These are phyloP conservation scores for Coelastrella sp. DNA, from an alignment of 139 green algal genomes.

Conservation along the genomic window DNA sequence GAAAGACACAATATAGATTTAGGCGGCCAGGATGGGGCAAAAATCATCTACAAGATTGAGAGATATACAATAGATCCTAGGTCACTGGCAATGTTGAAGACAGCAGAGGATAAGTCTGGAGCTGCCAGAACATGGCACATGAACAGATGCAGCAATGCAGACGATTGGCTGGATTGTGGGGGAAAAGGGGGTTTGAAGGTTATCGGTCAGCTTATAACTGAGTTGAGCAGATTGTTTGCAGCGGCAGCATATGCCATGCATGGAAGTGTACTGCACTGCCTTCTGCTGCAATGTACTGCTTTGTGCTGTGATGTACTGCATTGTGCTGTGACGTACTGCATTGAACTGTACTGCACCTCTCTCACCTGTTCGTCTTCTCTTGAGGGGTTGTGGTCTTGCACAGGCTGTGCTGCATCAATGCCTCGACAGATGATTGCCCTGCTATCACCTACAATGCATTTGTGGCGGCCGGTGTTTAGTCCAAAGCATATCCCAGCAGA, in stretches of 20 bases:
- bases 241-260: too few relatives aligned
- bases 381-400: conserved; percentile 50
- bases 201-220: too few relatives aligned
- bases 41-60: not conserved
- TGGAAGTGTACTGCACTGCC: too few relatives aligned
- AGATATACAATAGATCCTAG: too few relatives aligned
- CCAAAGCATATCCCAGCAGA: not conserved
- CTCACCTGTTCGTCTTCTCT: conserved; percentile 55
- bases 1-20: too few relatives aligned
- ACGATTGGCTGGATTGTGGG: too few relatives aligned
- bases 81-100: too few relatives aligned
- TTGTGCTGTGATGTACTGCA: not conserved
- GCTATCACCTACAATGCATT: conserved; percentile 52
- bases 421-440: conserved; percentile 52
- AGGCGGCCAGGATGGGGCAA: not conserved
- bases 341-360: not conserved
- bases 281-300: not conserved
- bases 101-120: too few relatives aligned
- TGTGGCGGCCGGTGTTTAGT: not conserved
- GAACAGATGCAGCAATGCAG: too few relatives aligned
- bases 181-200: too few relatives aligned
- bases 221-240: too few relatives aligned
- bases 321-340: not conserved
- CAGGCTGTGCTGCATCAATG: conserved; percentile 22
- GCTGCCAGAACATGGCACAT: too few relatives aligned